Evolutionary conservation across 2,329 filamentous ascomycete genomes (phyloP).

Genomic region (Claviceps pusilla): DNA sequence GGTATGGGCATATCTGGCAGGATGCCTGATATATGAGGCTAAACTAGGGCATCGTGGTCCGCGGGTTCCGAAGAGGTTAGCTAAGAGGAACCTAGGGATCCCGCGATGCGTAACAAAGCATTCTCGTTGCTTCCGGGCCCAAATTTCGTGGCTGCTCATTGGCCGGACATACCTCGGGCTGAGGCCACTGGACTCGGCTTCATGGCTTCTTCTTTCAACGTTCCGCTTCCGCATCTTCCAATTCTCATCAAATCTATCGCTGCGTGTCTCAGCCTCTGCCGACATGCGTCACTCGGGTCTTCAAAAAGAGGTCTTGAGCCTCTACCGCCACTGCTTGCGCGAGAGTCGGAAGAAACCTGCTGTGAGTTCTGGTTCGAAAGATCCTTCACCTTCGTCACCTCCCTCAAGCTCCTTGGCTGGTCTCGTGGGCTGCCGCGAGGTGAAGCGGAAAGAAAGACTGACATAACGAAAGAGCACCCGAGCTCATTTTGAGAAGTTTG

Average conservation of each 20-base stretch:
- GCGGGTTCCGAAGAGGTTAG: no score
- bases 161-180: background rate
- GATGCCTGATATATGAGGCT: no score
- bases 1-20: no score
- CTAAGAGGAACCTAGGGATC: no score
- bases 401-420: no score
- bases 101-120: no score
- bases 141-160: background rate
- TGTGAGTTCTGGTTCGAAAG: constrained; percentile 27
- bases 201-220: background rate
- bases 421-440: background rate
- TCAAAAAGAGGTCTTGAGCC: constrained; percentile 4
- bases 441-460: background rate
- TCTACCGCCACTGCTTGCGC: constrained; percentile 77
- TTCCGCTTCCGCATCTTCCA: background rate
- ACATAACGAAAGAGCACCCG: constrained; percentile 4
- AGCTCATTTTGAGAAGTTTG: constrained; percentile 47
- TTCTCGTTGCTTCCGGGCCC: no score
- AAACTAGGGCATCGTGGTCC: no score
- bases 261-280: background rate
- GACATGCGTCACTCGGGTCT: constrained; percentile 12
- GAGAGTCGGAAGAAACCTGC: constrained; percentile 66
- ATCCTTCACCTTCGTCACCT: background rate
- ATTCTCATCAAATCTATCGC: background rate
- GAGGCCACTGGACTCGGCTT: background rate